Conservation (phyloP, 495 filamentous ascomycete species). For the Rostrohypoxylon terebratum region DNA sequence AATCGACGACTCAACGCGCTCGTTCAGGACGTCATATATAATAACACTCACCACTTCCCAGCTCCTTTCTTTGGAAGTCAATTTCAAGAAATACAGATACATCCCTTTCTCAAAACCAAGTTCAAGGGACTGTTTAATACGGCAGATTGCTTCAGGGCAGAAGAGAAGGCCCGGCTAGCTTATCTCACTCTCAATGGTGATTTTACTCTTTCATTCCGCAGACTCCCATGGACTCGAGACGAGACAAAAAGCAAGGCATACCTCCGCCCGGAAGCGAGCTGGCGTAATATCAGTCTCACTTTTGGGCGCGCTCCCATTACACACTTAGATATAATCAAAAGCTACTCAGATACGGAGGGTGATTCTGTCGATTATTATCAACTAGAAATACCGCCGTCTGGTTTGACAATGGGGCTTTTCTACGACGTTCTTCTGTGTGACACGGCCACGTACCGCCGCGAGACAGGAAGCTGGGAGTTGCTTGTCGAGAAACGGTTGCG, state of each 20-base stretch:
- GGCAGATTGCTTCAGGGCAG: constrained; percentile 35
- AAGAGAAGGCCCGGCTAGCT: constrained; percentile 22
- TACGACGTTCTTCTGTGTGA: constrained; percentile 45
- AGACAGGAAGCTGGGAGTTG: constrained; percentile 44
- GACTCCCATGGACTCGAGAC: constrained; percentile 37
- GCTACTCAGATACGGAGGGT: constrained; percentile 15
- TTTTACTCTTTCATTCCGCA: constrained; percentile 39
- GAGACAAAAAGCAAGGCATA: constrained; percentile 23
- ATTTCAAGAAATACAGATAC: constrained; percentile 10
- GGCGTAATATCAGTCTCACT: constrained; percentile 43
- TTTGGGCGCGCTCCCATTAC: constrained; percentile 40
- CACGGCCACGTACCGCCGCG: constrained; percentile 37
- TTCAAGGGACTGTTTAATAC: constrained; percentile 45
- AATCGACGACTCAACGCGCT: constrained; percentile 25
- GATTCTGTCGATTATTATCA: constrained; percentile 42
- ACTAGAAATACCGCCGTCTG: constrained; percentile 36
- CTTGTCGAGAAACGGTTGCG: constrained; percentile 27
- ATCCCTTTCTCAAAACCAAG: constrained; percentile 35
- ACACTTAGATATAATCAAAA: constrained; percentile 44
- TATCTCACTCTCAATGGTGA: constrained; percentile 43
- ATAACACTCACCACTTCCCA: constrained; percentile 9
- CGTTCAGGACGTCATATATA: constrained; percentile 27
- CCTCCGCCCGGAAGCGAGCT: constrained; percentile 41
- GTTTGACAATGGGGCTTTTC: constrained; percentile 45
- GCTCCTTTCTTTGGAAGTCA: background rate